Base-by-base conservation (phyloP, 164 flowering plant species). In the Nelumbo lutea region DNA sequence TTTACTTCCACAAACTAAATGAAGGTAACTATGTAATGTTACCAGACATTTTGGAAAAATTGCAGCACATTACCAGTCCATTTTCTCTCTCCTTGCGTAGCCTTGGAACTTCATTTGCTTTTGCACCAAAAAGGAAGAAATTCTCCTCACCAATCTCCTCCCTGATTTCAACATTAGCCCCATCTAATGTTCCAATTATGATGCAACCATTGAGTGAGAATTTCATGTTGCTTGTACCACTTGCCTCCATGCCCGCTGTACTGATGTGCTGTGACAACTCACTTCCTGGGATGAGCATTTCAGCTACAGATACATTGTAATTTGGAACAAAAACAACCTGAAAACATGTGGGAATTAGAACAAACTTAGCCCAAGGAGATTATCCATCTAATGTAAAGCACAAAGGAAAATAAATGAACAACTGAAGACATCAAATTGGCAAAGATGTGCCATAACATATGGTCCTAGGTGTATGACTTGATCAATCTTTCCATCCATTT, bases 161-260 rank as follows among this genome's bases (percentile, higher is more conserved):
- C 73, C 98, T 87, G 76, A 96, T 96, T 81, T 96, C 99, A 44
- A 92, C 97, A 71, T 96, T 96, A 56, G 99, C 99, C 39, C 99
- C 99, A 83, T 96, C 99, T 62, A 96, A 67, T 56, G 99, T 96
- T 69, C 99, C 99, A 61, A 92, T 90, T 58, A 92, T 92, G 75
- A 96, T 85, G 81, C 98, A 92, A 52, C 99, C 99, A 77, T 96
- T 96, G 13, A 96, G 90, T 13, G 97, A 83, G 79, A 95, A 95
- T 76, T 95, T 95, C 99, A 95, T 95, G 86, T 95, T 95, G 85
- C 99, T 92, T 42, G 99, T 92, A 41, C 99, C 97, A 81, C 99
- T 92, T 56, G 99, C 99, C 72, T 95, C 99, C 99, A 90, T 92
- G 57, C 99, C 99, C 9, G 99, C 97, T 50, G 99, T 95, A 79